A percentile compares a stretch with the other conserved stretches of the same genome.
Evolutionary conservation across 1,284 basidiomycete species (phyloP).

Genomic region (Cryptococcus maquisensis): DNA sequence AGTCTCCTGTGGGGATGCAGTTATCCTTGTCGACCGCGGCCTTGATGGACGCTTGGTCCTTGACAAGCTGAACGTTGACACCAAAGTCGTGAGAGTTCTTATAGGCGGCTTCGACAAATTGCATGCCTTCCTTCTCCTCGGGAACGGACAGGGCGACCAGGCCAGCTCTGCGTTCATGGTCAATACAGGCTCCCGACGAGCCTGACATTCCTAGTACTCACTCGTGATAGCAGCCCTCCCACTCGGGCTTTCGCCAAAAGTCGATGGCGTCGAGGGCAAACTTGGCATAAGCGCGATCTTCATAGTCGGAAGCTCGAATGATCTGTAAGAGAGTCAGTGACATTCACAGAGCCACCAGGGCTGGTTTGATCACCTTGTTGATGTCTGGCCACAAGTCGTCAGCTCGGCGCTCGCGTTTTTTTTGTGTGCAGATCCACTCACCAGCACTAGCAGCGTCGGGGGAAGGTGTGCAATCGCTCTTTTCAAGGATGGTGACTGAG

Average conservation of each 20-base stretch:
- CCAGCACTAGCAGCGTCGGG: slow-evolving; percentile 48
- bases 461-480: slow-evolving; percentile 41
- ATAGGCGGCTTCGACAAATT: slow-evolving; percentile 38
- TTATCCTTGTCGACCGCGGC: slow-evolving; percentile 9
- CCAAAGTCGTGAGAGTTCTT: slow-evolving; percentile 28
- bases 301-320: slow-evolving; percentile 47
- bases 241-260: slow-evolving; percentile 52
- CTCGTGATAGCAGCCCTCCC: slow-evolving; percentile 76
- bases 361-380: slow-evolving; percentile 36
- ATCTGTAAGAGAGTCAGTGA: slow-evolving; percentile 23
- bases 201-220: slow-evolving; percentile 44
- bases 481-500: slow-evolving; percentile 47
- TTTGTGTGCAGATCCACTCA: slow-evolving; percentile 17
- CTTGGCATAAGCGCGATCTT: slow-evolving; percentile 34
- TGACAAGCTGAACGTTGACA: slow-evolving; percentile 24
- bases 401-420: neutral
- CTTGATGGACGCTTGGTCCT: slow-evolving; percentile 21
- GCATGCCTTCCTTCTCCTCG: slow-evolving; percentile 21
- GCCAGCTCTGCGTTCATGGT: slow-evolving; percentile 28
- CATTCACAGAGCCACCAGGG: neutral
- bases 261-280: slow-evolving; percentile 45
- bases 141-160: slow-evolving; percentile 33
- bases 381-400: slow-evolving; percentile 27
- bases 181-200: neutral
- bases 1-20: slow-evolving; percentile 22